Percentiles rank a stretch among this genome's conserved stretches.
Conservation (phyloP, 1,284 basidiomycete species). For the Microbotryomycetes sp. region DNA sequence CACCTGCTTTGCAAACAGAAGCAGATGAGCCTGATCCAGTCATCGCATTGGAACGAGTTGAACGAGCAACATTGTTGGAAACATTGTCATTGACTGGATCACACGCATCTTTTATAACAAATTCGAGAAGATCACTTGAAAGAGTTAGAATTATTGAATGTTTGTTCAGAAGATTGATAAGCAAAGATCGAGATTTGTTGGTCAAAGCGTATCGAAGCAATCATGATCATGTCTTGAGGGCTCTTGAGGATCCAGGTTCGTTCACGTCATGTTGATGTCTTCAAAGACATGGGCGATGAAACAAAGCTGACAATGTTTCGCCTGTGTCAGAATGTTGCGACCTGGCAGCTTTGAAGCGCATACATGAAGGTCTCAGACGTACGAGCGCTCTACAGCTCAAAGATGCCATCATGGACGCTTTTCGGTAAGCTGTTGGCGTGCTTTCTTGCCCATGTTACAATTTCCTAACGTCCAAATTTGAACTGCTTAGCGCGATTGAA, state of each 20-base stretch:
- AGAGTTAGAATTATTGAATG: slow-evolving; percentile 33
- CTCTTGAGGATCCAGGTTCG: not conserved
- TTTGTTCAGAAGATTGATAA: slow-evolving; percentile 26
- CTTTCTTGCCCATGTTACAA: no score
- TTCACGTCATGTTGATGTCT: not conserved
- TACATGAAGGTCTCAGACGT: slow-evolving; percentile 18
- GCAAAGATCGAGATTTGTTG: slow-evolving; percentile 23
- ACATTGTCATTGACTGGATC: slow-evolving; percentile 26
- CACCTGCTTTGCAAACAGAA: slow-evolving; percentile 26
- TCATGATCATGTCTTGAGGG: slow-evolving; percentile 22
- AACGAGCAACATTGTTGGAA: slow-evolving; percentile 27
- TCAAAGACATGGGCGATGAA: not conserved
- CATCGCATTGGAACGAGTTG: slow-evolving; percentile 21
- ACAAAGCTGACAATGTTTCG: not conserved
- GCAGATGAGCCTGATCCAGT: slow-evolving; percentile 30
- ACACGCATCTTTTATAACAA: slow-evolving; percentile 30
- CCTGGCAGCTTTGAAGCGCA: slow-evolving; percentile 14
- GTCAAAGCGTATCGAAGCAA: slow-evolving; percentile 31
- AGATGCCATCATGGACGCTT: slow-evolving; percentile 33
- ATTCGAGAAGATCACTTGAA: slow-evolving; percentile 27
- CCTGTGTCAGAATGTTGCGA: slow-evolving; percentile 10
- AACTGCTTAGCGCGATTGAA: slow-evolving; percentile 20
- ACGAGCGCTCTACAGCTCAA: slow-evolving; percentile 22
- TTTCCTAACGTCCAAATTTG: no score
- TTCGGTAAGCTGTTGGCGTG: slow-evolving; percentile 14